Base-by-base conservation (phyloP, 495 filamentous ascomycete genomes). In the Tetracladium setigerum region DNA sequence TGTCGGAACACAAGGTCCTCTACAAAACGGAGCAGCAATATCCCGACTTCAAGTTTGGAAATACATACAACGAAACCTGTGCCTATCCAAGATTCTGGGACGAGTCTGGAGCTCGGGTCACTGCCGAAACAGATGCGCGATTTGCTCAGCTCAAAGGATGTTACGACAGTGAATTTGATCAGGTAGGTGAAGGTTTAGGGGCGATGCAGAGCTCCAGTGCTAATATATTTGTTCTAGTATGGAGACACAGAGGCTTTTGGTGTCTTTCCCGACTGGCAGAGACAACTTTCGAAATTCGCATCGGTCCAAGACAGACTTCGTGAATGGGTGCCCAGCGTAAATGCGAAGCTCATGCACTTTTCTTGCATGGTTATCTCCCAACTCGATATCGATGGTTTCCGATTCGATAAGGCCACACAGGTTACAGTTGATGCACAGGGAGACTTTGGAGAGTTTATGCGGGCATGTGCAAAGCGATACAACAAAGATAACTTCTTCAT, bases 221-320 rank as follows among this genome's bases (percentile, higher is more conserved):
- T 15, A 14, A 44, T 15, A 46, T 4, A 17, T 13, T n/a, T 14
- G 11, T 5, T 18, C 34, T 70, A 84, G 60, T 85, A 82, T 46
- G 82, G 82, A 35, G 81, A 84, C 53, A 76, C 76, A 18, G 79
- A 81, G 57, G 78, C 82, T 12, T 84, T 85, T 50, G 82, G 82
- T 47, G 76, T 80, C 19, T 83, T 69, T 41, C 79, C 79, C 1
- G 81, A 84, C 53, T 87, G 78, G 75, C 65, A 83, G 55, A 70
- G 22, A 54, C 47, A 53, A 11, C 44, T 88, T 36, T 74, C 82
- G 12, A 87, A 86, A 53, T 87, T 87, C 58, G 80, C 82, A 27
- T 84, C 75, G 31, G 84, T 86, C 4, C 83, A 88, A 60, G 83
- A 88, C 56, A 81, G 83, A 48, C 67, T 88, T 9, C 78, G 83